Evolutionary conservation across 306 rosid genomes (phyloP), one percentile per base, ranked within the genome.

Genomic region (Herpetospermum pedunculosum): DNA sequence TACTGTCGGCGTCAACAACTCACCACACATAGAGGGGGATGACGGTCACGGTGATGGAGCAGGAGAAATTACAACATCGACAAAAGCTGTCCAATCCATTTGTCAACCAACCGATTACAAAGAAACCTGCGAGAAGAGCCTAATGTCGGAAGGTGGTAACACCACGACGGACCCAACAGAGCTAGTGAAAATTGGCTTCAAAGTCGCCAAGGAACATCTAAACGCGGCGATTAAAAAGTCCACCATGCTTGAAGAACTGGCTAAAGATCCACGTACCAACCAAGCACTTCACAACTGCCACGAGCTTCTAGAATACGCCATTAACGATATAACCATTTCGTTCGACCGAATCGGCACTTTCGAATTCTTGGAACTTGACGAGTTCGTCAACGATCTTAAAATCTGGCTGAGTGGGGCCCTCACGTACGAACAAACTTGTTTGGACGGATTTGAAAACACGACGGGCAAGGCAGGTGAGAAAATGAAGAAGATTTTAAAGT

Each of bases 351-450:
- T 86, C 43, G 88, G 88, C 0, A 25, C 32, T 1, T 82, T 84
- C 38, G 86, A 86, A n/a, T n/a, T n/a, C 0, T 1, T 76, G 0
- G 34, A 79, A 64, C 3, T 88, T 0, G 25, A 43, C 6, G 78
- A 88, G 0, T 83, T 53, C 74, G 65, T 73, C 0, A 76, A 58
- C 4, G 87, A 86, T 50, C 78, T 88, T 1, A 79, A 82, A 40
- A 81, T 86, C 2, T 88, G 90, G 93, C 23, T 88, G 0, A 72
- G 81, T 3, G 88, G 78, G 0, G 68, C 87, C 0, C 57, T 88
- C 0, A 71, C 90, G 0, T 84, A 86, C 15, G 87, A 84, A 28
- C 82, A 76, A 1, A 84, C 92, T 0, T 88, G 90, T 53, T 65
- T 88, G 73, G 83, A 79, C 5, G 90, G 85, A 0, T 88, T 88